Percentiles rank a stretch among this genome's conserved stretches.
Evolutionary conservation across 1,284 basidiomycete genomes (phyloP).

Genomic region (Irpex sp.): DNA sequence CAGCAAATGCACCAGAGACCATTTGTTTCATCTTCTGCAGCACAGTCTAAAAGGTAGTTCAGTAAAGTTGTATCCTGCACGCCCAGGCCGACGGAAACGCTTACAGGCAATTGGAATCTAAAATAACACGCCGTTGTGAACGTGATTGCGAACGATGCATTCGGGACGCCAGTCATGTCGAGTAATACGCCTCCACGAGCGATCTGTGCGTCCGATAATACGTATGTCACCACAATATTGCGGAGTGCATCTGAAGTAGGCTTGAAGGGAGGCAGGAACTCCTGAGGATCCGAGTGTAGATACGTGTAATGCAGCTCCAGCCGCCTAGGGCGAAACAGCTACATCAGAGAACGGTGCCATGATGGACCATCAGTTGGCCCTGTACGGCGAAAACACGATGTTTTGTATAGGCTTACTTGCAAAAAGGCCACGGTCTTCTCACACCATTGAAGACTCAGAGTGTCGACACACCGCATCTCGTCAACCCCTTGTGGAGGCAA

Average conservation of each 20-base stretch:
- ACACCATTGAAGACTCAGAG: not conserved
- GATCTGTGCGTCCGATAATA: not conserved
- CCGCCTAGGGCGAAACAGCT: not conserved
- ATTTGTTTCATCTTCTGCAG: not conserved
- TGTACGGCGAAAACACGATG: not conserved
- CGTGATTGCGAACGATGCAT: not conserved
- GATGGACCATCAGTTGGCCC: no score
- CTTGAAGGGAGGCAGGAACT: not conserved
- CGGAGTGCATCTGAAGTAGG: not conserved
- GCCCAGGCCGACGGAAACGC: not conserved
- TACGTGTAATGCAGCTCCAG: not conserved
- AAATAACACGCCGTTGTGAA: not conserved
- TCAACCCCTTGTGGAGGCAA: not conserved
- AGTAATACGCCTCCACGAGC: no score
- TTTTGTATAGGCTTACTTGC: not conserved
- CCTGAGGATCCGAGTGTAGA: not conserved
- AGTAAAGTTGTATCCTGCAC: not conserved
- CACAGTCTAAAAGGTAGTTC: not conserved
- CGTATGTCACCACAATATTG: not conserved
- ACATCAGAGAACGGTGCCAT: not conserved
- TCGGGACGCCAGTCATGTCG: no score
- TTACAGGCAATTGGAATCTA: not conserved
- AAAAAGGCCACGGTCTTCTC: not conserved
- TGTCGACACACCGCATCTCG: not conserved
- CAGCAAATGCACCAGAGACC: not conserved